Percentiles rank a stretch among this genome's conserved stretches.
Conservation (phyloP, 176 grass and related monocot species). For the Ananas comosus region DNA sequence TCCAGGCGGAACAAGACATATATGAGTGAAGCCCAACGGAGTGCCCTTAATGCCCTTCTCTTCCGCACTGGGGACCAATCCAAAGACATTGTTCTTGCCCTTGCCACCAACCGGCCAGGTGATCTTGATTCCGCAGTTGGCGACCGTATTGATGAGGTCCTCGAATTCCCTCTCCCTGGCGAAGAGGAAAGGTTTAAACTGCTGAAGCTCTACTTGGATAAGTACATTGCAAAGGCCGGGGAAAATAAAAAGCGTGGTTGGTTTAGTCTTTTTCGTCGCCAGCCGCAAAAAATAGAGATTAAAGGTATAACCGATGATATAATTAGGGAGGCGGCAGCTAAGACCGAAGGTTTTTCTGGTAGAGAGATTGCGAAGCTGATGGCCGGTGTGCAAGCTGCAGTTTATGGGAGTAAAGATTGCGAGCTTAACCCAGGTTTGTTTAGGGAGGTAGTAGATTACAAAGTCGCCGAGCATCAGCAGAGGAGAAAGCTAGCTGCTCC, state of each 20-base stretch:
- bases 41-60: conserved; percentile 94
- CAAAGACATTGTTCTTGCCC: conserved; percentile 88
- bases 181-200: conserved; percentile 86
- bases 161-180: conserved; percentile 85
- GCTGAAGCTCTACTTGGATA: conserved; percentile 83
- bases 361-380: conserved; percentile 91
- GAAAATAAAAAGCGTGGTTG: conserved; percentile 40
- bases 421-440: conserved; percentile 71
- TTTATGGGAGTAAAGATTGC: conserved; percentile 84
- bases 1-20: conserved; percentile 90
- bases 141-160: conserved; percentile 91
- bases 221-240: conserved; percentile 68
- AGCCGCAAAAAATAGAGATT: conserved; percentile 72
- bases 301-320: conserved; percentile 75
- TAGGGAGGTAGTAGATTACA: conserved; percentile 89
- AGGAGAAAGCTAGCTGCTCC: conserved; percentile 57
- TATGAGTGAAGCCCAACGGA: conserved; percentile 99
- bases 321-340: conserved; percentile 65
- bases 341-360: conserved; percentile 90
- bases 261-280: conserved; percentile 45
- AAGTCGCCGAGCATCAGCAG: conserved; percentile 90
- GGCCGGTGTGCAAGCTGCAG: conserved; percentile 72
- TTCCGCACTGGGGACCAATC: conserved; percentile 94
- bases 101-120: conserved; percentile 90
- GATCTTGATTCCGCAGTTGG: conserved; percentile 86